Conservation (phyloP, 768 basidiomycete species). For the Xerocomellus amylosporus region DNA sequence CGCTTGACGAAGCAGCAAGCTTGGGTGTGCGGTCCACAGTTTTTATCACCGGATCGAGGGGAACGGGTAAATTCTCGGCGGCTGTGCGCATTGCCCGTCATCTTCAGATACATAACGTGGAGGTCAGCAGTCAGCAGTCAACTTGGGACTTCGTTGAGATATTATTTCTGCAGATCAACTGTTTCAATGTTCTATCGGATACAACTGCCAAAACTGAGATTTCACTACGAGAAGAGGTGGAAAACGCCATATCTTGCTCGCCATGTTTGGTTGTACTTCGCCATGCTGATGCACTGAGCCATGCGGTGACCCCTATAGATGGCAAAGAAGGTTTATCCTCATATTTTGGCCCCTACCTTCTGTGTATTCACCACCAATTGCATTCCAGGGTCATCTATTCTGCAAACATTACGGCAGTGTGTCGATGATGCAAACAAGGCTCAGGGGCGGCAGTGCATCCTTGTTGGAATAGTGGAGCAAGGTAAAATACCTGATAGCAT, state of each 20-base stretch:
- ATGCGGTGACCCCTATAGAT: constrained; percentile 57
- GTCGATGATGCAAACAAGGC: constrained; percentile 56
- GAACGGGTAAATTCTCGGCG: constrained; percentile 76
- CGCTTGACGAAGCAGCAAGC: constrained; percentile 52
- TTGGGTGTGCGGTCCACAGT: constrained; percentile 68
- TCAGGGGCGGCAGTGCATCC: constrained; percentile 68
- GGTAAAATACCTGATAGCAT: constrained; percentile 63
- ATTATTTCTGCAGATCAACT: constrained; percentile 63
- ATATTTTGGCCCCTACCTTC: background rate
- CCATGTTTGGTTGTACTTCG: constrained; percentile 84
- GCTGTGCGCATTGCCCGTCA: constrained; percentile 53
- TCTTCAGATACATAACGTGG: constrained; percentile 75
- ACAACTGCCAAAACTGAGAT: constrained; percentile 73
- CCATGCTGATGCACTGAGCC: constrained; percentile 75
- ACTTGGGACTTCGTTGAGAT: background rate
- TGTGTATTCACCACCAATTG: background rate
- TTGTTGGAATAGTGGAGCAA: constrained; percentile 69
- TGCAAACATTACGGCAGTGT: constrained; percentile 59
- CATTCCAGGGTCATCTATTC: constrained; percentile 53
- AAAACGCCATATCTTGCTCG: constrained; percentile 71
- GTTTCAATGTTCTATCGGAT: constrained; percentile 80
- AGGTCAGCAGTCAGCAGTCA: constrained; percentile 43
- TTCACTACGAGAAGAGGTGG: constrained; percentile 66
- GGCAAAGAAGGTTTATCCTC: constrained; percentile 51
- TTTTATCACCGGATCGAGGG: constrained; percentile 74